These are phyloP conservation scores for Phyllosticta citrichinensis DNA, from an alignment of 2,329 filamentous ascomycete species.

Conservation along the genomic window DNA sequence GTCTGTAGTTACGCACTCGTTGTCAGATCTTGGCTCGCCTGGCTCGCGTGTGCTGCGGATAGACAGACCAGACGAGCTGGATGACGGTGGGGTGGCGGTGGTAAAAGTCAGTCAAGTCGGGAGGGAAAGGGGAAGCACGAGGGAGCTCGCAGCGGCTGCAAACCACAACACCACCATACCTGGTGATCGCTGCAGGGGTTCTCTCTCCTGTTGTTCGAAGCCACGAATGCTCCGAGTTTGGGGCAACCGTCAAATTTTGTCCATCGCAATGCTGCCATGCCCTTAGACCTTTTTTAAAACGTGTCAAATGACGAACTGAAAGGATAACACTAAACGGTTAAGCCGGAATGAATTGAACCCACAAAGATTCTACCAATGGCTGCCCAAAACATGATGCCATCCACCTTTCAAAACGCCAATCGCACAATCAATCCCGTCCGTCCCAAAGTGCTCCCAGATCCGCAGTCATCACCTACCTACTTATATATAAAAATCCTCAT, in stretches of 20 bases:
- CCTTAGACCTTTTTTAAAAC: too few relatives aligned
- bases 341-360: not conserved
- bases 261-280: too few relatives aligned
- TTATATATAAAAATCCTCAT: not conserved
- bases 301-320: too few relatives aligned
- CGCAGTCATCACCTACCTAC: not conserved
- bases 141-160: not conserved
- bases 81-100: not conserved
- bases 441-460: not conserved
- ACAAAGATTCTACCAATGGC: not conserved
- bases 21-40: not conserved
- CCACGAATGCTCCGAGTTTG: not conserved
- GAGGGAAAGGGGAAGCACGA: not conserved
- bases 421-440: not conserved
- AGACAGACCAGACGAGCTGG: not conserved
- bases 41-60: not conserved
- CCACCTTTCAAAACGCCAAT: not conserved
- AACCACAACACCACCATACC: not conserved
- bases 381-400: not conserved
- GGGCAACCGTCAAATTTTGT: too few relatives aligned
- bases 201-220: not conserved
- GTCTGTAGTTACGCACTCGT: not conserved
- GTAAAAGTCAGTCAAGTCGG: not conserved
- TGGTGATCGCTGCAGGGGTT: not conserved
- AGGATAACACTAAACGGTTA: not conserved